A percentile compares a stretch with the other conserved stretches of the same genome.
Conservation (phyloP, 2,329 filamentous ascomycete species). For the Trichocomaceae sp. region DNA sequence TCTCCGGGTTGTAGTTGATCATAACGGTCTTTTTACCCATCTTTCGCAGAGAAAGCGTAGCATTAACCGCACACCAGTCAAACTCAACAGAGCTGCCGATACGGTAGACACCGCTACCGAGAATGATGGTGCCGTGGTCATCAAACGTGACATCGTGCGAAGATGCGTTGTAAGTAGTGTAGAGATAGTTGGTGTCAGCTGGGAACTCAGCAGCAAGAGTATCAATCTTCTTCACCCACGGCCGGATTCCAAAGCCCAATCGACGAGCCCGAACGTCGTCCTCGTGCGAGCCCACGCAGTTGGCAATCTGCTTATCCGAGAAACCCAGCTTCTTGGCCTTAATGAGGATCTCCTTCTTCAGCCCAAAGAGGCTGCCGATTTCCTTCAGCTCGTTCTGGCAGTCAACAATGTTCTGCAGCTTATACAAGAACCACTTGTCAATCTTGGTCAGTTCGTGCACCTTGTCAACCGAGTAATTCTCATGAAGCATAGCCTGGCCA, state of each 20-base stretch:
- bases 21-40: slow-evolving; percentile 97
- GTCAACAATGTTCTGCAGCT: slow-evolving; percentile 94
- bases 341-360: slow-evolving; percentile 81
- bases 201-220: slow-evolving; percentile 96
- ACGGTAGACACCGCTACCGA: slow-evolving; percentile 93
- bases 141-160: slow-evolving; percentile 91
- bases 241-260: slow-evolving; percentile 78
- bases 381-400: slow-evolving; percentile 79
- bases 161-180: slow-evolving; percentile 95
- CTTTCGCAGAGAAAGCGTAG: slow-evolving; percentile 70
- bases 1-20: slow-evolving; percentile 91
- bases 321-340: slow-evolving; percentile 98
- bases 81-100: slow-evolving; percentile 98
- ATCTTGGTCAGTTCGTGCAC: slow-evolving; percentile 96
- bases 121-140: slow-evolving; percentile 80
- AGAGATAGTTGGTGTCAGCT: slow-evolving; percentile 88
- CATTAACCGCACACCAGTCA: slow-evolving; percentile 95
- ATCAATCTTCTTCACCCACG: slow-evolving; percentile 98
- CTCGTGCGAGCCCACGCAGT: slow-evolving; percentile 76
- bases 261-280: slow-evolving; percentile 81
- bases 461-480: slow-evolving; percentile 86
- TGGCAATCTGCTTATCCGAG: slow-evolving; percentile 90
- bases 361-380: slow-evolving; percentile 70
- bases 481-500: slow-evolving; percentile 95
- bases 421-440: slow-evolving; percentile 98